A percentile compares a stretch with the other conserved stretches of the same genome.
These are phyloP conservation scores for Phytophthora hibernalis DNA, from an alignment of 352 stramenopile genomes.

Conservation along the genomic window DNA sequence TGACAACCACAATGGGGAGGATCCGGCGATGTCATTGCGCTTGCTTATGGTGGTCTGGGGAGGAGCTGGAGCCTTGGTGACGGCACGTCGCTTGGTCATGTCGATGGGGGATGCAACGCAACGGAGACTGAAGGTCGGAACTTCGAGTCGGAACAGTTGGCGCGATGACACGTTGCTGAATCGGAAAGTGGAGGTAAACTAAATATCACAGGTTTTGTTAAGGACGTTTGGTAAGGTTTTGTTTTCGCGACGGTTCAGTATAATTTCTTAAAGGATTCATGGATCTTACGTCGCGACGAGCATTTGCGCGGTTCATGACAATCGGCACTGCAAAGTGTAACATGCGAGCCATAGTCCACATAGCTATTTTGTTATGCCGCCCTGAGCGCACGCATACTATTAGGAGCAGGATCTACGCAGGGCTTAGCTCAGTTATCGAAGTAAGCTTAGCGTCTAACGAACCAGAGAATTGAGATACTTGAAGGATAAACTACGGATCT, in stretches of 20 bases:
- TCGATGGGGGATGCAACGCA: conserved; percentile 1
- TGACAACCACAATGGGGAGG: conserved; percentile 21
- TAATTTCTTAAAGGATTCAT: conserved; percentile 6
- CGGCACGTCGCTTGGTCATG: conserved; percentile 26
- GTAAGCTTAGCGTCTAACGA: no score
- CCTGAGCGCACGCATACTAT: no score
- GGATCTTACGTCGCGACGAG: no score
- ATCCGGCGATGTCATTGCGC: neutral
- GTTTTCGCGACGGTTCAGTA: conserved; percentile 25
- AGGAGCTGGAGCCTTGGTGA: conserved; percentile 3
- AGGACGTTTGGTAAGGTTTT: neutral
- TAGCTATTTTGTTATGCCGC: no score
- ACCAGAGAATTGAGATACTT: no score
- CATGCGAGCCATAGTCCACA: no score
- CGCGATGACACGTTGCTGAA: conserved; percentile 27
- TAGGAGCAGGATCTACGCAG: no score
- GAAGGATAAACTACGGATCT: no score
- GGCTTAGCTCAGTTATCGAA: no score
- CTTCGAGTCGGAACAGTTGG: conserved; percentile 27
- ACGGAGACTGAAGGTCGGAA: conserved; percentile 30
- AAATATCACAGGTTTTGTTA: conserved; percentile 4
- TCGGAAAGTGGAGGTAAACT: conserved; percentile 1
- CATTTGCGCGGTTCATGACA: no score
- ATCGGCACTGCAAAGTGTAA: no score
- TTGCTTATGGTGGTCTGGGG: conserved; percentile 1